A percentile compares a stretch with the other conserved stretches of the same genome.
Evolutionary conservation across 768 basidiomycete species (phyloP).

Genomic region (Plicaturopsis crispa): DNA sequence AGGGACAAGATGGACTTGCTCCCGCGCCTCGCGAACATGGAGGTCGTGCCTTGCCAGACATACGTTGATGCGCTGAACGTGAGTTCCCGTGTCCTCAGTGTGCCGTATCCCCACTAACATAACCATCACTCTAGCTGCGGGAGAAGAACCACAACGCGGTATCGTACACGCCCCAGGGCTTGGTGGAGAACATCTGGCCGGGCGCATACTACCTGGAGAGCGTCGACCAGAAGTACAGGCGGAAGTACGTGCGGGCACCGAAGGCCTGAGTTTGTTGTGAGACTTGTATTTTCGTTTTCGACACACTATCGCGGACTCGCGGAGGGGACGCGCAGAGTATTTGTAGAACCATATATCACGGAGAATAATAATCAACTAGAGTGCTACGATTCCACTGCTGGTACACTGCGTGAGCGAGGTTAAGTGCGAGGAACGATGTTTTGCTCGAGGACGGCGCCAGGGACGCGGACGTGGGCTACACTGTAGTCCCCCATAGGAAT

Average conservation of each 20-base stretch:
- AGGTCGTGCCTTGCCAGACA: constrained; percentile 86
- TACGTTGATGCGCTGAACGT: constrained; percentile 81
- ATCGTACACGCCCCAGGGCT: constrained; percentile 79
- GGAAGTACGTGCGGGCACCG: constrained; percentile 65
- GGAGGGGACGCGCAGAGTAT: too few species aligned
- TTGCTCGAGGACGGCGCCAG: too few species aligned
- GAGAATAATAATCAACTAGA: too few species aligned
- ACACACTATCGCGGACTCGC: too few species aligned
- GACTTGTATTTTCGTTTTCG: too few species aligned
- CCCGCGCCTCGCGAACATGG: constrained; percentile 73
- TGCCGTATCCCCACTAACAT: constrained; percentile 5
- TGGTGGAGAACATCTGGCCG: constrained; percentile 88
- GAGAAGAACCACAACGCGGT: constrained; percentile 94
- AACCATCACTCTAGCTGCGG: constrained; percentile 55
- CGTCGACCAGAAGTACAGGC: constrained; percentile 86
- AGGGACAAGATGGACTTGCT: constrained; percentile 75
- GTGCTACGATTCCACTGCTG: too few species aligned
- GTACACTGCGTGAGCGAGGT: too few species aligned
- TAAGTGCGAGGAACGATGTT: too few species aligned
- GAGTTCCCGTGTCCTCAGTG: constrained; percentile 17
- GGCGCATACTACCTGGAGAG: constrained; percentile 89
- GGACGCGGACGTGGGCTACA: too few species aligned
- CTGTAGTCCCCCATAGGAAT: too few species aligned
- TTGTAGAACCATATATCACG: too few species aligned
- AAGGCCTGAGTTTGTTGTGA: constrained; percentile 13